Percentiles rank a stretch among this genome's conserved stretches.
Evolutionary conservation across 169 alveolate genomes (phyloP).

Genomic region (Plasmodium adleri): DNA sequence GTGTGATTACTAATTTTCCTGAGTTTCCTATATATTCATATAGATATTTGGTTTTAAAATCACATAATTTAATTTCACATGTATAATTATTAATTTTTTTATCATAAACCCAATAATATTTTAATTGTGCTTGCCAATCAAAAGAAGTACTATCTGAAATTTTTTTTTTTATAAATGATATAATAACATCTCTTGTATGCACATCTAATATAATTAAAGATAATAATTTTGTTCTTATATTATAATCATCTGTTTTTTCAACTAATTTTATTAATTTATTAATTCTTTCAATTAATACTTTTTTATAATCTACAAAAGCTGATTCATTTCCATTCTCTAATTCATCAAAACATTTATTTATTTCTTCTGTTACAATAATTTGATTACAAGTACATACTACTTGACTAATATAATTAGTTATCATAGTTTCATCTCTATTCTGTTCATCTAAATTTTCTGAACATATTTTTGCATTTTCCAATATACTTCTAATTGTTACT

Average conservation of each 20-base stretch:
- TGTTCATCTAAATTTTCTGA: constrained; percentile 67
- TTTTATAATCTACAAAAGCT: constrained; percentile 96
- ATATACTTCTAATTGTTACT: constrained; percentile 88
- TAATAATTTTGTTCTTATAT: constrained; percentile 91
- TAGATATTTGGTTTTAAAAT: constrained; percentile 93
- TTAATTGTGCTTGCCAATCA: constrained; percentile 97
- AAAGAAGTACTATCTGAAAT: constrained; percentile 91
- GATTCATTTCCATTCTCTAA: constrained; percentile 96
- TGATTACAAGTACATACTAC: constrained; percentile 94
- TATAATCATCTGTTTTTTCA: constrained; percentile 82
- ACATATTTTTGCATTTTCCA: constrained; percentile 53
- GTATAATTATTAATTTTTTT: constrained; percentile 83
- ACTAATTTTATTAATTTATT: constrained; percentile 95
- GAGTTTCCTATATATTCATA: constrained; percentile 98
- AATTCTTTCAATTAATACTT: constrained; percentile 91
- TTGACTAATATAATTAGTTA: constrained; percentile 94
- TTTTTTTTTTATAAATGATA: constrained; percentile 92
- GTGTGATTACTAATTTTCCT: constrained; percentile 95
- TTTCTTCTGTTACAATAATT: constrained; percentile 97
- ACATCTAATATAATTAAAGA: constrained; percentile 97
- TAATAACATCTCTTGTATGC: constrained; percentile 97
- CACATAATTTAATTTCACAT: constrained; percentile 94
- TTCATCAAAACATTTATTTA: constrained; percentile 94
- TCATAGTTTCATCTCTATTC: constrained; percentile 91
- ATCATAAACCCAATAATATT: constrained; percentile 92